These are phyloP conservation scores for Rossbeevera mucosa DNA, from an alignment of 768 basidiomycete genomes.

Conservation along the genomic window DNA sequence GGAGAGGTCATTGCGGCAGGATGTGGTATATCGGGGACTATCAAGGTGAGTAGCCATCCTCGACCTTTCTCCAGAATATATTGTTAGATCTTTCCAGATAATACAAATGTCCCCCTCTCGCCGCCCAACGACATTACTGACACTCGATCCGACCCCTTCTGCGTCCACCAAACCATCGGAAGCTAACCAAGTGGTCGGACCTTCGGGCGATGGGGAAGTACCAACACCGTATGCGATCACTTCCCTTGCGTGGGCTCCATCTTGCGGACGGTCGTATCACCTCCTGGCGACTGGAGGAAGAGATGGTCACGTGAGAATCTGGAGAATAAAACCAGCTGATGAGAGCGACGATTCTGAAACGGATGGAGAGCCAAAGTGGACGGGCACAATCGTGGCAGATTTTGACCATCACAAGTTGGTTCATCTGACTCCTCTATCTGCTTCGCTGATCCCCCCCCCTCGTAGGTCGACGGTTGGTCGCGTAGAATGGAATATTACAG, in stretches of 20 bases:
- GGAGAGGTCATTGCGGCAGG: constrained; percentile 83
- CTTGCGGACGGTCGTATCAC: constrained; percentile 90
- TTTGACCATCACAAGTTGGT: constrained; percentile 78
- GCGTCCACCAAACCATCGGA: constrained; percentile 17
- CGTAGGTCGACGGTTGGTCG: constrained; percentile 67
- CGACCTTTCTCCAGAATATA: neutral
- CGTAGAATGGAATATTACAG: constrained; percentile 94
- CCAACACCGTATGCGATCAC: constrained; percentile 62
- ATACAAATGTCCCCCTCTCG: constrained; percentile 68
- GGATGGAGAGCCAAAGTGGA: constrained; percentile 55
- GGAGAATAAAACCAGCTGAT: constrained; percentile 68
- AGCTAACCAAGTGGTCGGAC: constrained; percentile 14
- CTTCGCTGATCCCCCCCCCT: constrained; percentile 3
- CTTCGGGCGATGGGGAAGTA: constrained; percentile 30
- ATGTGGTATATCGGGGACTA: constrained; percentile 62
- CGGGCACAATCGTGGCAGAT: constrained; percentile 71
- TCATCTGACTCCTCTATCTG: neutral
- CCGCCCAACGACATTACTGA: constrained; percentile 61
- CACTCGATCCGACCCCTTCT: constrained; percentile 43
- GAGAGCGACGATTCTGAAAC: constrained; percentile 42
- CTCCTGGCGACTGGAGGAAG: constrained; percentile 87
- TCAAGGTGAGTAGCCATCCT: constrained; percentile 55
- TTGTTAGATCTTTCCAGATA: constrained; percentile 42
- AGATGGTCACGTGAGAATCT: constrained; percentile 87
- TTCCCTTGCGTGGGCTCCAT: constrained; percentile 89